Evolutionary conservation across 176 grass and related monocot genomes (phyloP).

Genomic region (Eleusine indica): DNA sequence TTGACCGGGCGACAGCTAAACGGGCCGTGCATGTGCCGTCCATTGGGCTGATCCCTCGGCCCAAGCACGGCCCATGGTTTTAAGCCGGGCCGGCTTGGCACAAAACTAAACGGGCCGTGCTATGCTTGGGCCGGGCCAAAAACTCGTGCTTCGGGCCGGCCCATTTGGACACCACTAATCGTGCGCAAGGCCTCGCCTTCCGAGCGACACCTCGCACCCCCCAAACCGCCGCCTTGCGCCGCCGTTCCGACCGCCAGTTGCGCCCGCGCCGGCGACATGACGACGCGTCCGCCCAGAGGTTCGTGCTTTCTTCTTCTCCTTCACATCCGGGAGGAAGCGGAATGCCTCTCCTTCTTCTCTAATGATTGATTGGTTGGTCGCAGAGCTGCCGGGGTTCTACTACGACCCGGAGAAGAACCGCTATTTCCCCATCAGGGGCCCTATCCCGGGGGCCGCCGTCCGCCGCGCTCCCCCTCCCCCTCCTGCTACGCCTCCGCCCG

Average conservation of each 20-base stretch:
- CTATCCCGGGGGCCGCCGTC: constrained; percentile 61
- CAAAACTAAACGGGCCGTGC: too few relatives aligned
- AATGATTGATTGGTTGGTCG: constrained; percentile 9
- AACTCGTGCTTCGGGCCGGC: too few relatives aligned
- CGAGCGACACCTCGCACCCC: too few relatives aligned
- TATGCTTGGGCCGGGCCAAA: too few relatives aligned
- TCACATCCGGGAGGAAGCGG: too few relatives aligned
- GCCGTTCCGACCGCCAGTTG: neutral
- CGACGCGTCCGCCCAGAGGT: constrained; percentile 47
- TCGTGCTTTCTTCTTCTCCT: neutral
- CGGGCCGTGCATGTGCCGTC: too few relatives aligned
- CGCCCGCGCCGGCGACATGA: constrained; percentile 43
- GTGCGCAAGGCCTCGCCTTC: too few relatives aligned
- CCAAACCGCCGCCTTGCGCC: neutral
- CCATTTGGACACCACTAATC: too few relatives aligned
- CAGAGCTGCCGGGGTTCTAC: constrained; percentile 83
- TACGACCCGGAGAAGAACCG: constrained; percentile 85
- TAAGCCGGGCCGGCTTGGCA: too few relatives aligned
- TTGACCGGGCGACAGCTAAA: too few relatives aligned
- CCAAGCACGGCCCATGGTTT: too few relatives aligned
- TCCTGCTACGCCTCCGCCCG: neutral
- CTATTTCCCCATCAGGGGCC: constrained; percentile 71
- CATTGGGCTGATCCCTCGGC: too few relatives aligned
- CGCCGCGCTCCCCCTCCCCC: constrained; percentile 16
- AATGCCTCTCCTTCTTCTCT: neutral